These are phyloP conservation scores for Sugiyamaella qingdaonensis DNA, from an alignment of 805 yeast species.

Conservation along the genomic window DNA sequence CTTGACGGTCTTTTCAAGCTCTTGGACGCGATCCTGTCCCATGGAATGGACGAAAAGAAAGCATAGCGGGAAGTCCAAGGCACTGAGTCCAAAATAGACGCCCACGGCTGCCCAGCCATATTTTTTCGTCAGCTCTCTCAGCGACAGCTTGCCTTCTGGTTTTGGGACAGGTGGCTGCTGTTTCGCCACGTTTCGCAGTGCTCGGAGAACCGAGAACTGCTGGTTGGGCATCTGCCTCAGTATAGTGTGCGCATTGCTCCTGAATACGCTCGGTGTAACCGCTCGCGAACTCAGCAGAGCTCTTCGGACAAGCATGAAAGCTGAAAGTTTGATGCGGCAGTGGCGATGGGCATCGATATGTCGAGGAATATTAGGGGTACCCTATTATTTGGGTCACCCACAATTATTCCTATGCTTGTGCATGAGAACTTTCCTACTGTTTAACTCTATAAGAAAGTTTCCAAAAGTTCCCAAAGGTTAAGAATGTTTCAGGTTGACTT, in stretches of 20 bases:
- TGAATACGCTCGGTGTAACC: not conserved
- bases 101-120: constrained; percentile 92
- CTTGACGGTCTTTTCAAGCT: constrained; percentile 58
- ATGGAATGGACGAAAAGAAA: constrained; percentile 76
- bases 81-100: constrained; percentile 69
- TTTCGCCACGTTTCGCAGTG: not conserved
- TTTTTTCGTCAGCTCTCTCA: constrained; percentile 66
- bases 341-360: not conserved
- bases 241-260: not conserved
- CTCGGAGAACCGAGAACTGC: not conserved
- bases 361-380: no score
- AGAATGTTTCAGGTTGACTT: no score
- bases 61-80: constrained; percentile 78
- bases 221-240: not conserved
- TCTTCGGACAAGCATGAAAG: not conserved
- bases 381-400: no score
- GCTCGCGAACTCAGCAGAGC: not conserved
- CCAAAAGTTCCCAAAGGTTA: no score
- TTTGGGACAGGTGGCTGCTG: not conserved
- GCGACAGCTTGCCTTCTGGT: constrained; percentile 11
- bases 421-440: no score
- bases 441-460: no score
- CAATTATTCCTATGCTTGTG: no score
- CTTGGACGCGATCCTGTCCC: constrained; percentile 77
- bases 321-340: not conserved